Conservation (phyloP, 495 filamentous ascomycete species). For the Penicillium argentinense region DNA sequence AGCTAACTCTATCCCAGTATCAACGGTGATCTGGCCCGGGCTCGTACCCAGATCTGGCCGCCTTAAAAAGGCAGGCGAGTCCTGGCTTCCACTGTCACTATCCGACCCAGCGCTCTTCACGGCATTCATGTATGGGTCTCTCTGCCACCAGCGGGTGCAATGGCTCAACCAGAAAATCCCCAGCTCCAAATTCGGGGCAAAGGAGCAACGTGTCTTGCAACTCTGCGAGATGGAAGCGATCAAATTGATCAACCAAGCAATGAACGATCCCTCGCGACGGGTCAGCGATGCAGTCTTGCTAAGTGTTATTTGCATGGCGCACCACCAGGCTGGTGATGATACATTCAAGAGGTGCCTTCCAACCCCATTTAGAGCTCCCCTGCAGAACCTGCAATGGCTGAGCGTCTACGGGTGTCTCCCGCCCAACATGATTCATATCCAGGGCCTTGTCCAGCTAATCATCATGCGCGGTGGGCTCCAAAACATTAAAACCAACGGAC, state of each 20-base stretch:
- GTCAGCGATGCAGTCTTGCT: constrained; percentile 38
- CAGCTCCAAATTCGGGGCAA: constrained; percentile 17
- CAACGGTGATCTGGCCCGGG: constrained; percentile 34
- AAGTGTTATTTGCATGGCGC: constrained; percentile 44
- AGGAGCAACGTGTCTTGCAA: constrained; percentile 28
- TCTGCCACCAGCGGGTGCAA: constrained; percentile 42
- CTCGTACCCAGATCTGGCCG: constrained; percentile 24
- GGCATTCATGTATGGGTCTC: constrained; percentile 38
- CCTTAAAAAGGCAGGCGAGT: constrained; percentile 10
- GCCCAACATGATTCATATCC: constrained; percentile 39
- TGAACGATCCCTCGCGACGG: constrained; percentile 31
- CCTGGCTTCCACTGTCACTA: constrained; percentile 38
- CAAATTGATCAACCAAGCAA: constrained; percentile 35
- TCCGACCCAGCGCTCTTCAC: constrained; percentile 38
- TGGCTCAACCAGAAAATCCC: constrained; percentile 33
- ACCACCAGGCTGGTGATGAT: constrained; percentile 31
- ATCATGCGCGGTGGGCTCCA: constrained; percentile 37
- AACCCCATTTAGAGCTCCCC: constrained; percentile 37
- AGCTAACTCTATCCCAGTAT: constrained; percentile 16
- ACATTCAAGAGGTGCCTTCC: not conserved
- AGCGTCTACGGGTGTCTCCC: constrained; percentile 41
- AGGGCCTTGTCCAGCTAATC: constrained; percentile 37
- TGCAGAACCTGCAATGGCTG: constrained; percentile 44
- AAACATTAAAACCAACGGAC: constrained; percentile 29
- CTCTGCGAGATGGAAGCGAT: constrained; percentile 40